Conservation (phyloP, 2,329 filamentous ascomycete genomes). For the Myriosclerotinia duriaeana region DNA sequence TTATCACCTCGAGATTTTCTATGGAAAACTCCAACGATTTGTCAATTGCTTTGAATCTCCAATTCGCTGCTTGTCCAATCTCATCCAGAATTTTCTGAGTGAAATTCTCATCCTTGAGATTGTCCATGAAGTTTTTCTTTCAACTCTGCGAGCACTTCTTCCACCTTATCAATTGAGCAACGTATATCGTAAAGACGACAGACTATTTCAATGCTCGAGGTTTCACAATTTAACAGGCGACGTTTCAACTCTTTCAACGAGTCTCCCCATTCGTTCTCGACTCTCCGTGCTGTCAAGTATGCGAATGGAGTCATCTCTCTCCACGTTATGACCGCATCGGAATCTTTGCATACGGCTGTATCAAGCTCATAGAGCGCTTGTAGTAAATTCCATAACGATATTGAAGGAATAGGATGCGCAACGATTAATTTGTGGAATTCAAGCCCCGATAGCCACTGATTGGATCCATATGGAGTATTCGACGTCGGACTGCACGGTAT, state of each 20-base stretch:
- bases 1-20: not conserved
- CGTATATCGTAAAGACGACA: not conserved
- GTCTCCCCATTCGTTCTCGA: not conserved
- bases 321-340: not conserved
- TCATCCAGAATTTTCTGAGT: not conserved
- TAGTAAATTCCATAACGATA: not conserved
- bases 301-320: conserved; percentile 1
- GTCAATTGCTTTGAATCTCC: conserved; percentile 2
- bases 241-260: not conserved
- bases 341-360: not conserved
- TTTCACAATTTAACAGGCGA: not conserved
- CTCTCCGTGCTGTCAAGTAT: not conserved
- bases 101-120: not conserved
- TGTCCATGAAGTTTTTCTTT: not conserved
- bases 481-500: not conserved
- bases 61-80: not conserved
- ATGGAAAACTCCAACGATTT: not conserved
- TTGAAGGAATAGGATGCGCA: not conserved
- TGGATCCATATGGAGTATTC: not conserved
- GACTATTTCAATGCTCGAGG: not conserved
- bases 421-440: not conserved
- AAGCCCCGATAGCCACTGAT: not conserved
- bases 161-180: conserved; percentile 10
- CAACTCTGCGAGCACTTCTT: not conserved
- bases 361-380: conserved; percentile 7